Base-by-base conservation (phyloP, 2,329 filamentous ascomycete genomes). In the Curvularia sp. region DNA sequence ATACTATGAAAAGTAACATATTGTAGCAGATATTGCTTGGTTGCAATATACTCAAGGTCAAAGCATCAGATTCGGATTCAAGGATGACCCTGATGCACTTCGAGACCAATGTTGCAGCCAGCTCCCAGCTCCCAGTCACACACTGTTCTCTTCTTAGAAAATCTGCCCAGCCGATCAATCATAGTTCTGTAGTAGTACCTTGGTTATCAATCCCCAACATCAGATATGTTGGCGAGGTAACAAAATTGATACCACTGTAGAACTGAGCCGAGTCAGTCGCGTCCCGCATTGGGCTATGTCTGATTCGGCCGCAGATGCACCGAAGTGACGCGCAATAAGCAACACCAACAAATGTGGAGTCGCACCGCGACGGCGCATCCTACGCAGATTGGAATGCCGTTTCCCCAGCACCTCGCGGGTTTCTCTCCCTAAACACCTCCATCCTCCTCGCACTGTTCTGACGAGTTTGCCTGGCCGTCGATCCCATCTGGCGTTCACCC, bases 291-390 rank as follows among this genome's bases (percentile, higher is more conserved):
- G 26, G 18, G 55, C 51, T 15, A 28, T 10, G 6, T 46, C 55
- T 58, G 55, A 58, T 58, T 58, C 55, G 41, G 52, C 51, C 55
- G 39, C 51, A 44, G 46, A 49, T 55, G 39, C 26, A 41, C 51
- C 55, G 55, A 58, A 12, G 18, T 12, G 48, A 57, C 44, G 55
- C 50, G 51, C 50, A 54, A 54, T 49, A 50, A 49, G 35, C 50
- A 58, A 58, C 55, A 58, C 46, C 55, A 58, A 55, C 43, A 49
- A 55, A 55, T 58, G 55, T 58, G 55, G 51, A 58, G 55, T 55
- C 38, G 39, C 43, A 46, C 35, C 47, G 41, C 51, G 47, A 58
- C 51, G 50, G 55, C 39, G 30, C 55, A 58, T 48, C 50, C 26
- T 20, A 15, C 31, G 31, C 38, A 31, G 51, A 58, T 55, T 10